These are phyloP conservation scores for Cytospora piceicola DNA, from an alignment of 2,329 filamentous ascomycete species.

Conservation along the genomic window DNA sequence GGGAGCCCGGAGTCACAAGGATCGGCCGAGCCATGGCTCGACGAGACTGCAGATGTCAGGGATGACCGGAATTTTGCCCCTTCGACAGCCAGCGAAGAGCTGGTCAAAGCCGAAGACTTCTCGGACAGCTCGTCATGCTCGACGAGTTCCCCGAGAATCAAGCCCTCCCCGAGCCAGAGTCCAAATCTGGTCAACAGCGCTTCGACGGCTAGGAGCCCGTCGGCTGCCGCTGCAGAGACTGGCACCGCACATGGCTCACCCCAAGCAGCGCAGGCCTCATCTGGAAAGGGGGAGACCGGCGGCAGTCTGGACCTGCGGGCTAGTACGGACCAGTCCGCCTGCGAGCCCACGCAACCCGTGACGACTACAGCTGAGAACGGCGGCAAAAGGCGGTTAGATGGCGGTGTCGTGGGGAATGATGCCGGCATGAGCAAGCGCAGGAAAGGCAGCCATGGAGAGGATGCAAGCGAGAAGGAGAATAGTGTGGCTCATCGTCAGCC, in stretches of 20 bases:
- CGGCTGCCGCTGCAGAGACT: neutral
- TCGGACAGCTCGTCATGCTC: too few relatives aligned
- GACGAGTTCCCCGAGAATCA: too few relatives aligned
- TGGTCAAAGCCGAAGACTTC: too few relatives aligned
- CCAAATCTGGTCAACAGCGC: neutral
- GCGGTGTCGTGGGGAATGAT: neutral
- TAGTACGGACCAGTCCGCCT: neutral
- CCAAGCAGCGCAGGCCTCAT: neutral
- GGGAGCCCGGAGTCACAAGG: too few relatives aligned
- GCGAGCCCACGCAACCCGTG: neutral
- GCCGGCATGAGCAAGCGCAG: neutral
- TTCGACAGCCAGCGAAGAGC: too few relatives aligned
- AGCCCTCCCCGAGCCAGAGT: too few relatives aligned
- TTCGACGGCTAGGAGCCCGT: neutral
- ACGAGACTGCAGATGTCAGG: too few relatives aligned
- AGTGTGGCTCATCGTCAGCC: neutral
- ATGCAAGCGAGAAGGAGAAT: neutral
- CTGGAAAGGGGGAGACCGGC: neutral
- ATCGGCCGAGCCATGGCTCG: too few relatives aligned
- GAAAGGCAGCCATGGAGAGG: neutral
- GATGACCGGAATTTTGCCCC: too few relatives aligned
- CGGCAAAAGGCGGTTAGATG: neutral
- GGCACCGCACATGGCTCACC: neutral
- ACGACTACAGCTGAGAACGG: neutral
- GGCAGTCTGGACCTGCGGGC: neutral